Evolutionary conservation across 768 basidiomycete species (phyloP), one percentile per base, ranked within the genome.

Genomic region (Xerocomellus amylosporus): DNA sequence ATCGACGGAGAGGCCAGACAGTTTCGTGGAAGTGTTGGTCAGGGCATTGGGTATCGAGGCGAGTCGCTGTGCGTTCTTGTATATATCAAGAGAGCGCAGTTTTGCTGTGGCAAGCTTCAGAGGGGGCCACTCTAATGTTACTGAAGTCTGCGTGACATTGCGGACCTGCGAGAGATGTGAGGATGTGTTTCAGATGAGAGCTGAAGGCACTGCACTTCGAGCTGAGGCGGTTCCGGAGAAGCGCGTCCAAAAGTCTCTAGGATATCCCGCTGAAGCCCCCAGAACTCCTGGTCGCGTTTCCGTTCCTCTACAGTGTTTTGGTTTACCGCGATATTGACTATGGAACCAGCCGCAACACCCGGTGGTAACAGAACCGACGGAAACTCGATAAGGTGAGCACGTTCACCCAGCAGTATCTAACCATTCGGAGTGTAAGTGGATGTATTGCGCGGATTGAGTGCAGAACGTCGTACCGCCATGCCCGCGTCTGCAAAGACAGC

Each of bases 381-480:
- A 71, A 98, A 99, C 72, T 99, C 96, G 63, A 99, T 96, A 34
- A 98, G 80, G 66, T 98, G 96, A 17, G 95, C 95, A 40, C 93
- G 83, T 70, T 92, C 93, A 15, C 96, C 94, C 14, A 98, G 80
- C 2, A 96, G 81, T 60, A 97, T 95, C 93, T 93, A 20, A 40
- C 12, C 17, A 40, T 24, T 38, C 15, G 19, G 40, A 37, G 41
- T 5, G 33, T 58, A 38, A 59, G 46, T 28, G 20, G 53, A 53
- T 49, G 15, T 17, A 39, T 33, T 40, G 31, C 26, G 28, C 51
- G 26, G 44, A 46, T 53, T 26, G 41, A 30, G 31, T 31, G 19
- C 48, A 24, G 37, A 24, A 42, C 20, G 44, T 60, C 75, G 65
- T 76, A 94, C 93, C 70, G 93, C 93, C 93, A 93, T 93, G 61